Evolutionary conservation across 2,329 filamentous ascomycete species (phyloP).

Genomic region (Ustulina deusta): DNA sequence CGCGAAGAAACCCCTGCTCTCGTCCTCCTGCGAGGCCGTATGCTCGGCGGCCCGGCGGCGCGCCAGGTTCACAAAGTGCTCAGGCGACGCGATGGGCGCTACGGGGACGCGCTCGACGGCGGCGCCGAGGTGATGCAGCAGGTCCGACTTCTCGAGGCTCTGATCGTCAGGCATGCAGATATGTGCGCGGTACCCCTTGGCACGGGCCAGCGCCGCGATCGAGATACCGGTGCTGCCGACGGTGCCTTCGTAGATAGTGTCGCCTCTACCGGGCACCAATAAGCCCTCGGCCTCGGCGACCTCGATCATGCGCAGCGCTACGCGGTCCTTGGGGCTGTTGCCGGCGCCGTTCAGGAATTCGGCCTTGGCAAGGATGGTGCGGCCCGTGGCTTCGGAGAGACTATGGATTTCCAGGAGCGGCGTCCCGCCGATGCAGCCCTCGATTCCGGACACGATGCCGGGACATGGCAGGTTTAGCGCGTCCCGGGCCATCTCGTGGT

Average conservation of each 20-base stretch:
- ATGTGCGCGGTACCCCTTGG: slow-evolving; percentile 89
- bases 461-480: slow-evolving; percentile 40
- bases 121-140: slow-evolving; percentile 90
- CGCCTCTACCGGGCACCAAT: slow-evolving; percentile 81
- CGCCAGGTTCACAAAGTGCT: slow-evolving; percentile 95
- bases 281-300: slow-evolving; percentile 82
- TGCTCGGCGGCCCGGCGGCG: slow-evolving; percentile 81
- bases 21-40: slow-evolving; percentile 65
- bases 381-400: slow-evolving; percentile 86
- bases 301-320: slow-evolving; percentile 89
- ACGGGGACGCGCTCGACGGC: slow-evolving; percentile 91
- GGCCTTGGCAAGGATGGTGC: slow-evolving; percentile 91
- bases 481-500: slow-evolving; percentile 59
- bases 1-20: slow-evolving; percentile 88
- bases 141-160: slow-evolving; percentile 85
- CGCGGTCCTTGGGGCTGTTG: slow-evolving; percentile 93
- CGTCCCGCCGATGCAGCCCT: slow-evolving; percentile 93
- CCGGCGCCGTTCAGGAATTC: slow-evolving; percentile 97
- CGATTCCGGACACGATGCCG: slow-evolving; percentile 80
- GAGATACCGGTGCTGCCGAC: slow-evolving; percentile 97
- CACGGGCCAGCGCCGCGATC: slow-evolving; percentile 86
- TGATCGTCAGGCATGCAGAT: slow-evolving; percentile 98
- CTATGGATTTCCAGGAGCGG: slow-evolving; percentile 88
- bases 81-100: slow-evolving; percentile 91
- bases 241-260: slow-evolving; percentile 97